Evolutionary conservation across 2,329 filamentous ascomycete species (phyloP), one percentile per base, ranked within the genome.

Genomic region (Madurella mycetomatis): DNA sequence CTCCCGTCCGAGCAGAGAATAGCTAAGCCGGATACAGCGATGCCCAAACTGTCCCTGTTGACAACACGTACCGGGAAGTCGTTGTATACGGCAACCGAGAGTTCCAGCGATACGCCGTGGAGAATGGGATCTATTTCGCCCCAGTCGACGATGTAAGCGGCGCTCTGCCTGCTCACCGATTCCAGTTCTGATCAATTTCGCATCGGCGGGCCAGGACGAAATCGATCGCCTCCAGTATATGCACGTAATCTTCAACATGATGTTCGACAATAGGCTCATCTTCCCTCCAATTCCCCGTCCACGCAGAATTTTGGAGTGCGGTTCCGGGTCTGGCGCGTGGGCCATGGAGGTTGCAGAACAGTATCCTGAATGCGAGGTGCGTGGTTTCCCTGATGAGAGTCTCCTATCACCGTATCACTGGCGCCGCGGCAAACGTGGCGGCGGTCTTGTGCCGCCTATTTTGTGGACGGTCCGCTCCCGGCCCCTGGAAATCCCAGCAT

Each of bases 261-360:
- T 87, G 49, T 89, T 90, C 66, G 84, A 90, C 59, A 73, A 79
- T 55, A 78, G 83, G 60, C 73, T 88, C 25, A 80, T 90, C 63
- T 88, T 90, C 57, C 85, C 87, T n/a, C 84, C 84, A 5, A 72
- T 89, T 47, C 70, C 67, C 43, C 72, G 75, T 30, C 79, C 81
- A 19, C 72, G 73, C 61, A 79, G 78, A 63, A 78, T 90, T 41
- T 75, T 91, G 30, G 87, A 91, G 54, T 90, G 86, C 62, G 87
- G 87, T 0, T 87, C 83, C 68, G 87, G 87, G 41, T 77, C 83
- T n/a, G 86, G 78, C 41, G 76, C 82, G 46, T 91, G 87, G 87
- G 85, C 86, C 18, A 71, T 81, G 34, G 84, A 86, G 19, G 83
- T 87, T 49, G 87, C 87, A 45, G 78, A 81, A 64, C 73, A 79